Conservation (phyloP, 2,329 filamentous ascomycete genomes). For the Colletotrichum abscissum region DNA sequence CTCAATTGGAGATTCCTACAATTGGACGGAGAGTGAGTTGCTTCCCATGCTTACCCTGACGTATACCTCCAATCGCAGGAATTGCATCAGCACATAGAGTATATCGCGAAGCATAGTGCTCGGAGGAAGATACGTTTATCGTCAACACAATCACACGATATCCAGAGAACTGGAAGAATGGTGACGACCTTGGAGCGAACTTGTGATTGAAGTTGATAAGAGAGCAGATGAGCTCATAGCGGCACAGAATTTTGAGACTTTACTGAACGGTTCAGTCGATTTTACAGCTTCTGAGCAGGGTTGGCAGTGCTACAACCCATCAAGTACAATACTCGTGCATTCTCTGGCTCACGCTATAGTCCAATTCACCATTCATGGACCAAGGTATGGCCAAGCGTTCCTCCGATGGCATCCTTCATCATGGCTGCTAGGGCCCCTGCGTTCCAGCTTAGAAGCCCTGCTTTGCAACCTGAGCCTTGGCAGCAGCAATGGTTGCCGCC, state of each 20-base stretch:
- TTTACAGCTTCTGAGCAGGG: neutral
- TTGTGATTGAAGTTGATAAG: too few species aligned
- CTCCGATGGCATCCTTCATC: neutral
- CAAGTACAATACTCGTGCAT: neutral
- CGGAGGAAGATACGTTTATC: too few species aligned
- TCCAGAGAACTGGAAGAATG: neutral
- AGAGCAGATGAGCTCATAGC: neutral
- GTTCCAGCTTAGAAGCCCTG: constrained; percentile 34
- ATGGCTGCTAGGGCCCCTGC: neutral
- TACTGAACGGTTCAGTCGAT: neutral
- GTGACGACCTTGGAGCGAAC: neutral
- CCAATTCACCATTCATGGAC: neutral
- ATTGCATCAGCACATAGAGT: neutral
- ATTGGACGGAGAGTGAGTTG: neutral
- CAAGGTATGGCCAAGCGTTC: too few species aligned
- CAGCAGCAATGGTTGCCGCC: constrained; percentile 30
- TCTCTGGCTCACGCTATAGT: neutral
- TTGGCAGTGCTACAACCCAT: neutral
- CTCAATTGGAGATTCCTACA: neutral
- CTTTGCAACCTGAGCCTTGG: constrained; percentile 27
- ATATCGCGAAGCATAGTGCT: neutral
- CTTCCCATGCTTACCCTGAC: neutral
- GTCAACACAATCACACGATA: neutral
- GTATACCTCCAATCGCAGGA: neutral
- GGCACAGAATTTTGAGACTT: neutral